Evolutionary conservation across 257 asterid genomes (phyloP).

Genomic region (Nicotiana tomentosiformis): DNA sequence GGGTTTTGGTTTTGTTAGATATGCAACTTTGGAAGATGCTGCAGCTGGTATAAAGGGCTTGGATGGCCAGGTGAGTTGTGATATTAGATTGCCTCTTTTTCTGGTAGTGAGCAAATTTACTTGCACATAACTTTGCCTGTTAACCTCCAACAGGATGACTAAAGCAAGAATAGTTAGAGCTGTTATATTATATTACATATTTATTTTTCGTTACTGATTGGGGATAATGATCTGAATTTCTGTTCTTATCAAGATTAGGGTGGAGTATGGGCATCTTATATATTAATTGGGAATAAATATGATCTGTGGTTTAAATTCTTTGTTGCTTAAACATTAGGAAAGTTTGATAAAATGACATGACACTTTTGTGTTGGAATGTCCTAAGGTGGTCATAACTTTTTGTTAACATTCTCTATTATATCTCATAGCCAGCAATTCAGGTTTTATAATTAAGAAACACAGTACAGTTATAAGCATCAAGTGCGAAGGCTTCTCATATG

Average conservation of each 20-base stretch:
- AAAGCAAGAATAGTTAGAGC: not conserved
- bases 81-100: not conserved
- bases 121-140: not conserved
- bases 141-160: not conserved
- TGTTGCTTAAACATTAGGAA: not conserved
- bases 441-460: too few species aligned
- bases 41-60: conserved; percentile 69
- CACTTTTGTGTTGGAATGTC: too few species aligned
- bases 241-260: not conserved
- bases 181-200: not conserved
- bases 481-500: too few species aligned
- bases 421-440: too few species aligned
- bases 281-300: not conserved
- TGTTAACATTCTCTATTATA: too few species aligned
- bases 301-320: not conserved
- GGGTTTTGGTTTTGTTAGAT: conserved; percentile 82
- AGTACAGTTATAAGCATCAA: too few species aligned
- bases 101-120: not conserved
- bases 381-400: too few species aligned
- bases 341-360: not conserved
- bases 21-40: conserved; percentile 62
- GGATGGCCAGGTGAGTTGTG: conserved; percentile 73
- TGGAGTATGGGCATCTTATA: not conserved
- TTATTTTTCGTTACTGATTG: not conserved
- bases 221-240: not conserved